Evolutionary conservation across 1,139 yeast genomes (phyloP).

Genomic region (Nakaseomyces uthaithaninus): DNA sequence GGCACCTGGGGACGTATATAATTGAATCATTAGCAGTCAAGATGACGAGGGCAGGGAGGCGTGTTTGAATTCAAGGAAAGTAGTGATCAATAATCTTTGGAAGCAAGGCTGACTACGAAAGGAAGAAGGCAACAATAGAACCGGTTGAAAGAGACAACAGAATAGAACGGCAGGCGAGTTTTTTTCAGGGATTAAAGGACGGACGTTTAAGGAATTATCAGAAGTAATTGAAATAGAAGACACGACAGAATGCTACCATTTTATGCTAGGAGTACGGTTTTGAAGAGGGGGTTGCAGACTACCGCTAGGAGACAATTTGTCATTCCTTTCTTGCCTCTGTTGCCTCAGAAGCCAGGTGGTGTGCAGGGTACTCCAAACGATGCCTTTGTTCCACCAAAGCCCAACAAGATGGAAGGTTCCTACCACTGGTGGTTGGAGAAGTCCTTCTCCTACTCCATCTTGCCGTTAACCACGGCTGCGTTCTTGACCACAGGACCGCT

Average conservation of each 20-base stretch:
- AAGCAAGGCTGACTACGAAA: no score
- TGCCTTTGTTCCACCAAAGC: constrained; percentile 53
- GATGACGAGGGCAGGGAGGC: no score
- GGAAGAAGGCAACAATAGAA: no score
- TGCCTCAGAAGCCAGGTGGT: constrained; percentile 72
- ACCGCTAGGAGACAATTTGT: constrained; percentile 31
- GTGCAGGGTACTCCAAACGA: constrained; percentile 72
- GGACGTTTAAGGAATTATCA: background rate
- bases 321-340: constrained; percentile 39
- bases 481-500: constrained; percentile 47
- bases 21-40: no score
- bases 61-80: no score
- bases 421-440: constrained; percentile 69
- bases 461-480: constrained; percentile 60
- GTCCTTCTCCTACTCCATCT: constrained; percentile 46
- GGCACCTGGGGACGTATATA: no score
- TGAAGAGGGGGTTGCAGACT: constrained; percentile 27
- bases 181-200: no score
- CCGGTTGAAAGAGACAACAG: no score
- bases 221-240: background rate
- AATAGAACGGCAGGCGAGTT: no score
- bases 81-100: no score
- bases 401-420: constrained; percentile 53
- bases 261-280: constrained; percentile 1
- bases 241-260: constrained; percentile 2